phyloP scores from a whole-genome alignment of 2,329 filamentous ascomycete genomes.

The Juglanconis sp. region DNA sequence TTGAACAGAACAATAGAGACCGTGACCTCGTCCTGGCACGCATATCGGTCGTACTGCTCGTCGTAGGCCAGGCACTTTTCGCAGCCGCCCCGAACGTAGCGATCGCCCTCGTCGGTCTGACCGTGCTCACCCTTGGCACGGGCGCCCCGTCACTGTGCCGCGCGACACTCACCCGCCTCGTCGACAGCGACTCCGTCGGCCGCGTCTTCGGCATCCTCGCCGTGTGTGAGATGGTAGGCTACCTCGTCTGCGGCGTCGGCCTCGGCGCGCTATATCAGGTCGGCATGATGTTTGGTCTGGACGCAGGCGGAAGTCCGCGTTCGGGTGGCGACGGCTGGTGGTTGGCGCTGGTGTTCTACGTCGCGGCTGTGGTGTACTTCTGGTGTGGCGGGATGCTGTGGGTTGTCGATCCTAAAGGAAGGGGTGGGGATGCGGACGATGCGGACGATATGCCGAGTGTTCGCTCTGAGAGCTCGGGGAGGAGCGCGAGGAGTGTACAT shows the following conservation, averaged over 20 bases:
- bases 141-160: slow-evolving; percentile 12
- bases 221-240: slow-evolving; percentile 1
- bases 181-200: neutral
- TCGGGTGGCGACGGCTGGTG: neutral
- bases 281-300: neutral
- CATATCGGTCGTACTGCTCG: neutral
- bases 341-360: slow-evolving; percentile 8
- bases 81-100: neutral
- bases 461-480: neutral
- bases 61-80: slow-evolving; percentile 4
- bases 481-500: neutral
- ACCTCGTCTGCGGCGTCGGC: slow-evolving; percentile 4
- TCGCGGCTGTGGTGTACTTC: slow-evolving; percentile 4
- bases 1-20: neutral
- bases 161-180: neutral
- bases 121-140: slow-evolving; percentile 11
- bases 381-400: neutral
- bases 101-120: slow-evolving; percentile 3
- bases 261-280: slow-evolving; percentile 6
- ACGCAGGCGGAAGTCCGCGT: neutral
- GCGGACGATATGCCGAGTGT: neutral
- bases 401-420: neutral
- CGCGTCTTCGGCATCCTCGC: slow-evolving; percentile 9
- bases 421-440: neutral
- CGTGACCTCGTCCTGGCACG: slow-evolving; percentile 6